A percentile compares a stretch with the other conserved stretches of the same genome.
Evolutionary conservation across 106 monocot genomes (phyloP).

Genomic region (Apostasia ramifera): DNA sequence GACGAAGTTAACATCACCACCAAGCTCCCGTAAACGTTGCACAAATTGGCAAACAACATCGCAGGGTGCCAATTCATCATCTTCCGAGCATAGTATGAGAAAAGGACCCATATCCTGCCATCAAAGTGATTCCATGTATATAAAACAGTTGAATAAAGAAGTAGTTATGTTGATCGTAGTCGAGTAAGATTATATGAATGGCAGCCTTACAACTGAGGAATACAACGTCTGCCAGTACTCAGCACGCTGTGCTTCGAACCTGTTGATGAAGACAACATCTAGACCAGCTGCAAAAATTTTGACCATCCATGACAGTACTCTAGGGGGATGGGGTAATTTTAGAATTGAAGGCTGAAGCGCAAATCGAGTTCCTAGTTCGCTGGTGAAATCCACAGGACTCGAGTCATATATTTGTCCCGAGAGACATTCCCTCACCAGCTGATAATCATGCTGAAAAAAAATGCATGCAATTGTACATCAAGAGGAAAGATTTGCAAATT

Average conservation of each 20-base stretch:
- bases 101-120: constrained; percentile 61
- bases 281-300: constrained; percentile 57
- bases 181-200: not conserved
- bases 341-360: constrained; percentile 45
- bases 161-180: too few relatives aligned
- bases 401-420: constrained; percentile 94
- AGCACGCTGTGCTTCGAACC: constrained; percentile 13
- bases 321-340: constrained; percentile 48
- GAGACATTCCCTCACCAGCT: constrained; percentile 48
- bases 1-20: constrained; percentile 69
- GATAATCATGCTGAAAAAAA: constrained; percentile 57
- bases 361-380: constrained; percentile 63
- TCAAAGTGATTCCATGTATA: not conserved
- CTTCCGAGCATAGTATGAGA: constrained; percentile 68
- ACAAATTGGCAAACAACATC: constrained; percentile 47
- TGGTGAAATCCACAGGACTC: constrained; percentile 76
- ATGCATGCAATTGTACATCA: not conserved
- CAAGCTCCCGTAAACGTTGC: constrained; percentile 47
- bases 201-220: constrained; percentile 25
- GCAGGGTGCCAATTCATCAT: constrained; percentile 57
- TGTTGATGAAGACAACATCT: constrained; percentile 52
- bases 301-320: constrained; percentile 68
- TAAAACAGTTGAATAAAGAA: not conserved
- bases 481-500: not conserved
- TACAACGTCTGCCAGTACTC: constrained; percentile 23